phyloP scores from a whole-genome alignment of 257 asterid genomes.

The Gentiana straminea region DNA sequence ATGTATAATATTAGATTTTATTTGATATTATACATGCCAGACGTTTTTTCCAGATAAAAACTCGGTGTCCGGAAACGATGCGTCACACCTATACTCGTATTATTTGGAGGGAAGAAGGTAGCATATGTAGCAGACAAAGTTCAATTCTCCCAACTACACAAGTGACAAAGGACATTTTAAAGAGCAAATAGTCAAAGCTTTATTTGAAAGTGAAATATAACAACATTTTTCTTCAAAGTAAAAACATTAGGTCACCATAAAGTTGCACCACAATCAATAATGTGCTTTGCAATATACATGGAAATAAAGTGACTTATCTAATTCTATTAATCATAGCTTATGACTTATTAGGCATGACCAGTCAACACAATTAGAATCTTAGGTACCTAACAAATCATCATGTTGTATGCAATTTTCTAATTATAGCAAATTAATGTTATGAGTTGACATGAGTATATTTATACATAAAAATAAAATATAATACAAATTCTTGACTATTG shows the following conservation, averaged over 20 bases:
- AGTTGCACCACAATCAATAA: constrained; percentile 19
- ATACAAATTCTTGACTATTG: no score
- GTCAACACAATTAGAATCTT: constrained; percentile 21
- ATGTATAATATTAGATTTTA: no score
- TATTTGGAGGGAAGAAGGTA: no score
- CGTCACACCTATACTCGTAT: no score
- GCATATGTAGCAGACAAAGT: not conserved
- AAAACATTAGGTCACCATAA: constrained; percentile 20
- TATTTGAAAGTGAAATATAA: constrained; percentile 9
- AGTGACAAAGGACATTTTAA: not conserved
- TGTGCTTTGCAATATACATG: constrained; percentile 9
- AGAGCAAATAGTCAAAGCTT: constrained; percentile 9
- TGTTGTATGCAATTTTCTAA: no score
- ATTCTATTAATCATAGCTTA: not conserved
- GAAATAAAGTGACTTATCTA: constrained; percentile 1
- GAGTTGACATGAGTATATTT: no score
- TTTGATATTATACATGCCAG: no score
- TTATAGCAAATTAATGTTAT: not conserved
- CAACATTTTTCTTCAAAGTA: constrained; percentile 3
- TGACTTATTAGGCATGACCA: constrained; percentile 17
- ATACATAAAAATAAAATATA: no score
- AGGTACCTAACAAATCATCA: not conserved
- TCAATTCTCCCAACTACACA: not conserved
- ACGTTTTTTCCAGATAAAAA: no score
- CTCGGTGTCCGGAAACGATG: no score